A percentile compares a stretch with the other conserved stretches of the same genome.
These are phyloP conservation scores for Pseudogymnoascus verrucosus DNA, from an alignment of 2,329 filamentous ascomycete species.

Conservation along the genomic window DNA sequence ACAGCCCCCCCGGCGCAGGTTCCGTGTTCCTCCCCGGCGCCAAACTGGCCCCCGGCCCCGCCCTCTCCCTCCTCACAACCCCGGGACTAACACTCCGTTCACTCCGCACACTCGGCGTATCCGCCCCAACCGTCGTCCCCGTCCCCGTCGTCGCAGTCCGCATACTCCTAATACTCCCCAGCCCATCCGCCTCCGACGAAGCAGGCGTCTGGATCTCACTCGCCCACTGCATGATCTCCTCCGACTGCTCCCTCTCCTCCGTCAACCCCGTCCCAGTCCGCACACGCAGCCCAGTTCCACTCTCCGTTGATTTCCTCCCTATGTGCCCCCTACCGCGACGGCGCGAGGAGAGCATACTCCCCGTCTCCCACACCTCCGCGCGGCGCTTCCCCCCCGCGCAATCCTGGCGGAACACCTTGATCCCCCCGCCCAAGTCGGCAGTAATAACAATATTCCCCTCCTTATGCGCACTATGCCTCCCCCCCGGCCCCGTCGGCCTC, in stretches of 20 bases:
- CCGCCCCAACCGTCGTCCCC: neutral
- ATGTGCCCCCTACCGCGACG: neutral
- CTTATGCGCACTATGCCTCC: slow-evolving; percentile 64
- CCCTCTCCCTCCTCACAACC: neutral
- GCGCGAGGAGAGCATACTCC: neutral
- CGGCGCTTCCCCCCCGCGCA: slow-evolving; percentile 76
- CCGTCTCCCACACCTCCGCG: slow-evolving; percentile 67
- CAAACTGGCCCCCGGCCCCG: neutral
- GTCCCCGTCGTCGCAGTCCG: neutral
- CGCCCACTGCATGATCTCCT: neutral
- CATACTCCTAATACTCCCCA: neutral
- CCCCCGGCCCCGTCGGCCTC: slow-evolving; percentile 43
- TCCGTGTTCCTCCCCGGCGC: neutral
- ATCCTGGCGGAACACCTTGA: slow-evolving; percentile 94
- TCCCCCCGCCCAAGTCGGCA: slow-evolving; percentile 76
- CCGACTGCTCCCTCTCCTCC: neutral
- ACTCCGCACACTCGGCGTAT: neutral
- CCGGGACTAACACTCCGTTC: neutral
- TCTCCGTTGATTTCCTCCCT: neutral
- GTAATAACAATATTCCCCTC: slow-evolving; percentile 89
- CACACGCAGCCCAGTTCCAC: neutral
- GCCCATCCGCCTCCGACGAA: neutral
- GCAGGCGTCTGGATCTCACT: neutral
- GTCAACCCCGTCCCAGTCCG: neutral
- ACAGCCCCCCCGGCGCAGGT: neutral